phyloP scores from a whole-genome alignment of 2,329 filamentous ascomycete genomes.

The Aspergillus sclerotialis region DNA sequence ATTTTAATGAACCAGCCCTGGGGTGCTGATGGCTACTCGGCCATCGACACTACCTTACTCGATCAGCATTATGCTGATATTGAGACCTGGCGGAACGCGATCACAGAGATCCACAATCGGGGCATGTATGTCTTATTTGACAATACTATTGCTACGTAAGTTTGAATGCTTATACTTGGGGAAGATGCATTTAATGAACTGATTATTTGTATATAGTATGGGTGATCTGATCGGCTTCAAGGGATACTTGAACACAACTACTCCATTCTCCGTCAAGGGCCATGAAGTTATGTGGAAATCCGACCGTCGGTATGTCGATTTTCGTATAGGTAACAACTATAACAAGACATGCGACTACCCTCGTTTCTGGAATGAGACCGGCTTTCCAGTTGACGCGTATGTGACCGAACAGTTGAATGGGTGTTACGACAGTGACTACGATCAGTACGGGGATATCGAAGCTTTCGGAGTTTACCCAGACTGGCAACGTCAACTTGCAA shows the following conservation, averaged over 20 bases:
- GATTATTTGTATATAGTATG: constrained; percentile 25
- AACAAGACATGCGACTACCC: constrained; percentile 52
- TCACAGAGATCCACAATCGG: constrained; percentile 54
- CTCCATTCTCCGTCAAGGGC: constrained; percentile 50
- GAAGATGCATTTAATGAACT: no score
- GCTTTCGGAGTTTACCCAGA: constrained; percentile 58
- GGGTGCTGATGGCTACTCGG: constrained; percentile 54
- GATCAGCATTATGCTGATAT: constrained; percentile 58
- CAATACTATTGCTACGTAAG: constrained; percentile 58
- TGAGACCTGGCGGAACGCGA: constrained; percentile 49
- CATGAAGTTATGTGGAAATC: constrained; percentile 54
- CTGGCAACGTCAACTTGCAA: constrained; percentile 57
- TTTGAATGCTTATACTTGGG: constrained; percentile 5
- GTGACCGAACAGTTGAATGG: constrained; percentile 44
- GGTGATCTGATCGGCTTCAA: constrained; percentile 58
- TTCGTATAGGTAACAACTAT: constrained; percentile 47
- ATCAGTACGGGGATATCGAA: constrained; percentile 58
- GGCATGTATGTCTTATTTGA: constrained; percentile 62
- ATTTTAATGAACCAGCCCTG: constrained; percentile 59
- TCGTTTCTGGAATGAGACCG: constrained; percentile 55
- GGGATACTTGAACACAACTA: constrained; percentile 52
- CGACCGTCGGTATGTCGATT: constrained; percentile 52
- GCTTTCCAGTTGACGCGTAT: constrained; percentile 42
- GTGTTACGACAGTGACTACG: constrained; percentile 58
- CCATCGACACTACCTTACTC: constrained; percentile 56